A percentile compares a stretch with the other conserved stretches of the same genome.
phyloP scores from a whole-genome alignment of 2,329 filamentous ascomycete species.

The Metarhizium brunneum region DNA sequence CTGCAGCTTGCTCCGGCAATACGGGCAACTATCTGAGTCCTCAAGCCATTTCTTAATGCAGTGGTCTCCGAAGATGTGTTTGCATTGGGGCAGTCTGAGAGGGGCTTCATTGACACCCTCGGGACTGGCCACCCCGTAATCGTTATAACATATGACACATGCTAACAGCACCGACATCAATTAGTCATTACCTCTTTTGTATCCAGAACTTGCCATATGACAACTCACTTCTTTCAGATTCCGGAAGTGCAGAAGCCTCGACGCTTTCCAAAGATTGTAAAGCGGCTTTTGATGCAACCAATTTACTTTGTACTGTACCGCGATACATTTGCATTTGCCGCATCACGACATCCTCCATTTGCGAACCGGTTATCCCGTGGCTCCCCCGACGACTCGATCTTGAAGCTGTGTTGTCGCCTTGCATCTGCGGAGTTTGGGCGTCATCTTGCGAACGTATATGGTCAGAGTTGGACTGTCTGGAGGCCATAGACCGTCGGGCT shows the following conservation, averaged over 20 bases:
- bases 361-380: neutral
- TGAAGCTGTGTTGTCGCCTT: neutral
- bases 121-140: conserved; percentile 46
- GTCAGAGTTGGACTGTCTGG: conserved; percentile 16
- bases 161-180: conserved; percentile 24
- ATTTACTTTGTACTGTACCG: conserved; percentile 32
- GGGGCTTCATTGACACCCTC: conserved; percentile 50
- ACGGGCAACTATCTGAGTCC: conserved; percentile 53
- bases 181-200: neutral
- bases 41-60: conserved; percentile 59
- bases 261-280: conserved; percentile 38
- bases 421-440: neutral
- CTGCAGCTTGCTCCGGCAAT: conserved; percentile 52
- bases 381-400: conserved; percentile 1
- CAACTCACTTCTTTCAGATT: conserved; percentile 38
- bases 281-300: conserved; percentile 38
- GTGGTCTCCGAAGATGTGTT: conserved; percentile 53
- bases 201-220: neutral
- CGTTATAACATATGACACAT: conserved; percentile 57
- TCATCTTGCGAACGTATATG: conserved; percentile 13
- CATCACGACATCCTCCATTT: conserved; percentile 22
- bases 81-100: conserved; percentile 50
- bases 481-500: conserved; percentile 15
- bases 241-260: conserved; percentile 31
- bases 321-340: conserved; percentile 37